Conservation (phyloP, 345 rosid genomes). For the Aquilaria malaccensis region DNA sequence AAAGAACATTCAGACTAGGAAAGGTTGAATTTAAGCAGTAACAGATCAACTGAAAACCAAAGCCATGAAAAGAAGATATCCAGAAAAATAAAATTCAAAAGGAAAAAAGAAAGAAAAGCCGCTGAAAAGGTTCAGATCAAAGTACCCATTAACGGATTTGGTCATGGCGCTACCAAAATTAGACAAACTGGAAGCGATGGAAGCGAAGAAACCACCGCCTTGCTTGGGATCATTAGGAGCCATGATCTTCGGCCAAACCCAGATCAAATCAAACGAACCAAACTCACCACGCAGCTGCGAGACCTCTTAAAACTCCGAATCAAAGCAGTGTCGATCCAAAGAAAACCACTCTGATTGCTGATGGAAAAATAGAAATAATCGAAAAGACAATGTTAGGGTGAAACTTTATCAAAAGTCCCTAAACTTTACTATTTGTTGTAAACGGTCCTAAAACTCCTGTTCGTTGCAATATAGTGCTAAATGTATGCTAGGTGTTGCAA, state of each 20-base stretch:
- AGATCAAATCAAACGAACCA: neutral
- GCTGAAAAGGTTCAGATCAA: constrained; percentile 17
- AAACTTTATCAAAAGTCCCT: too few species aligned
- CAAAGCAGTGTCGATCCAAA: too few species aligned
- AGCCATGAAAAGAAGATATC: neutral
- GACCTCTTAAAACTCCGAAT: too few species aligned
- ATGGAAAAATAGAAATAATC: too few species aligned
- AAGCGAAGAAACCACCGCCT: constrained; percentile 73
- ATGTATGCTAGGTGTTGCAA: too few species aligned
- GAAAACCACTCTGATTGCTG: too few species aligned
- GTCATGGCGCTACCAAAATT: constrained; percentile 67
- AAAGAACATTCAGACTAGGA: neutral
- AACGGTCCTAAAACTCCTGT: too few species aligned
- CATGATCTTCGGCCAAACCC: constrained; percentile 24
- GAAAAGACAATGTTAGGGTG: too few species aligned
- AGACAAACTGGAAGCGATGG: constrained; percentile 69
- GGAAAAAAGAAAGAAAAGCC: neutral
- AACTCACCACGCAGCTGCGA: too few species aligned
- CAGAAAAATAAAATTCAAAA: neutral
- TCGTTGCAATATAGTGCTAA: too few species aligned
- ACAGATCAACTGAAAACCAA: constrained; percentile 3
- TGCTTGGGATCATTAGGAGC: constrained; percentile 71
- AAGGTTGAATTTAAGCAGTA: neutral
- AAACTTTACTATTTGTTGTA: too few species aligned
- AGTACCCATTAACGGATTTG: constrained; percentile 92